Conservation (phyloP, 148 eudicot genomes). For the Chenopodium suecicum region DNA sequence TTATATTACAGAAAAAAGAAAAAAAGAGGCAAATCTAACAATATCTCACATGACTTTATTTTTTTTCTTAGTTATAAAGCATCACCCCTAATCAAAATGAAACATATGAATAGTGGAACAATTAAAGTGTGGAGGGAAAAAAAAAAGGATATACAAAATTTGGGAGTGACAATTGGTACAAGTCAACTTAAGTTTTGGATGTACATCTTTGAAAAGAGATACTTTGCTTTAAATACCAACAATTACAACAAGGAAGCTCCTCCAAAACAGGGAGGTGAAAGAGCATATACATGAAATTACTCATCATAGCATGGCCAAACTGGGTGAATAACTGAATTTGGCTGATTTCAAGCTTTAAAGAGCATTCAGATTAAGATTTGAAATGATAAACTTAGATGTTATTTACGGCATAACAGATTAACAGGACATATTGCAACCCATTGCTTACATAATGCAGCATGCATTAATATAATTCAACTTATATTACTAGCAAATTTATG, state of each 20-base stretch:
- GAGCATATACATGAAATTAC: not conserved
- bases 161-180: too few species aligned
- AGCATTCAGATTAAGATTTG: not conserved
- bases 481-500: constrained; percentile 15
- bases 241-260: not conserved
- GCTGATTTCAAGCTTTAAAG: not conserved
- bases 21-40: too few species aligned
- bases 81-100: too few species aligned
- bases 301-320: not conserved
- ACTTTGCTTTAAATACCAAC: not conserved
- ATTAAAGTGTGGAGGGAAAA: too few species aligned
- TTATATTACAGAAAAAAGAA: too few species aligned
- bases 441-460: not conserved
- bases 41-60: too few species aligned
- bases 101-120: too few species aligned
- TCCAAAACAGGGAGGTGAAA: not conserved
- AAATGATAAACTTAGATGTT: not conserved
- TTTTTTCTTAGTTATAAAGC: too few species aligned
- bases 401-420: not conserved
- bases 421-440: not conserved
- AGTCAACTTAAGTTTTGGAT: too few species aligned
- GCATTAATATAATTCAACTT: not conserved
- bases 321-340: not conserved
- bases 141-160: too few species aligned
- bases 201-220: too few species aligned